Conservation (phyloP, 169 alveolate species). For the Condylostoma magnum region DNA sequence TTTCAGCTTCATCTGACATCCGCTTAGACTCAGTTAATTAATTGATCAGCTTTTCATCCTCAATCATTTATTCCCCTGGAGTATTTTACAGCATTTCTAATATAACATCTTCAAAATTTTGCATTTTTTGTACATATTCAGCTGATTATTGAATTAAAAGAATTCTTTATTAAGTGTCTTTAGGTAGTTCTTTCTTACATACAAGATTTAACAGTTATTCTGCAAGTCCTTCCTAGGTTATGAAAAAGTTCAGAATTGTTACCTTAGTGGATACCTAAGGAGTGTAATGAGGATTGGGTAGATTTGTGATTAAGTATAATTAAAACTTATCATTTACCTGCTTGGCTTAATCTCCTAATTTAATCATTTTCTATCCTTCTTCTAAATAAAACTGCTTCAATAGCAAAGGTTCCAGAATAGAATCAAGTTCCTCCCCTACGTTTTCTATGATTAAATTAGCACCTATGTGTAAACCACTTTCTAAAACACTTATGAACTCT, state of each 20-base stretch:
- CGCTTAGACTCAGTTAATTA: conserved; percentile 66
- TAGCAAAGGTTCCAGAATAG: conserved; percentile 77
- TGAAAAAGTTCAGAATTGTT: conserved; percentile 81
- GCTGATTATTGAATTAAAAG: conserved; percentile 60
- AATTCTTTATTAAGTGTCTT: conserved; percentile 66
- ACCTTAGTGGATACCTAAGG: conserved; percentile 86
- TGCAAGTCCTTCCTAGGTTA: conserved; percentile 84
- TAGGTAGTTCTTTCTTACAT: conserved; percentile 77
- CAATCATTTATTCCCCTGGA: conserved; percentile 49
- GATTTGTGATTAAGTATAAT: conserved; percentile 73
- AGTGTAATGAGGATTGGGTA: conserved; percentile 84
- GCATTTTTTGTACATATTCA: conserved; percentile 52
- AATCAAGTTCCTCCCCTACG: conserved; percentile 81
- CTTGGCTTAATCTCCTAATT: conserved; percentile 73
- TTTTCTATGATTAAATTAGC: conserved; percentile 77
- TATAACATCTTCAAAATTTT: conserved; percentile 73
- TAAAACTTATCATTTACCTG: conserved; percentile 68
- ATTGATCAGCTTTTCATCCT: conserved; percentile 67
- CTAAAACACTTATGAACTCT: conserved; percentile 69
- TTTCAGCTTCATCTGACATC: conserved; percentile 67
- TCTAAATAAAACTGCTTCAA: conserved; percentile 37
- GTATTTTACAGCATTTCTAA: conserved; percentile 71
- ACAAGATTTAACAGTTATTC: conserved; percentile 79
- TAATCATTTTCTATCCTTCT: conserved; percentile 66
- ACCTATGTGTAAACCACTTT: conserved; percentile 71